These are phyloP conservation scores for Jacaranda mimosifolia DNA, from an alignment of 257 asterid genomes.

Conservation along the genomic window DNA sequence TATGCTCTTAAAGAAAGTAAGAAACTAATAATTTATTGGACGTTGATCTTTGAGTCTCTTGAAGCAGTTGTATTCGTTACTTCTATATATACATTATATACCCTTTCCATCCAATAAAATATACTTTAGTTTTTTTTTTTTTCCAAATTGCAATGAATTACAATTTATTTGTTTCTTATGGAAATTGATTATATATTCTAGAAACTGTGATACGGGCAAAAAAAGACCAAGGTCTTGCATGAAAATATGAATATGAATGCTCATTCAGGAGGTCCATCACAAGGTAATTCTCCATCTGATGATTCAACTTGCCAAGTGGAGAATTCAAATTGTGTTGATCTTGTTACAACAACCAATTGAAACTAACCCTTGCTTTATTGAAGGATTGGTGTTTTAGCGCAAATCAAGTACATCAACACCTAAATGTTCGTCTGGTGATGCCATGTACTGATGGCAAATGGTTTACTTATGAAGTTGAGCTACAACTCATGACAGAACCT, in stretches of 20 bases:
- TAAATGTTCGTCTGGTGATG: slow-evolving; percentile 42
- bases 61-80: not conserved
- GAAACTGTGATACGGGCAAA: slow-evolving; percentile 40
- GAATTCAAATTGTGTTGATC: slow-evolving; percentile 18
- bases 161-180: slow-evolving; percentile 13
- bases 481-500: not conserved
- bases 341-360: slow-evolving; percentile 33
- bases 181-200: slow-evolving; percentile 29
- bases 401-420: slow-evolving; percentile 45
- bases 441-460: slow-evolving; percentile 55
- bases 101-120: not conserved
- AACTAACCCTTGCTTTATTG: not conserved
- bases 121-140: not conserved
- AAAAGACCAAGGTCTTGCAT: slow-evolving; percentile 45
- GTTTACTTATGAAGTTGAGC: slow-evolving; percentile 50
- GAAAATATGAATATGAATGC: slow-evolving; percentile 35
- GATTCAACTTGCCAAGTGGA: slow-evolving; percentile 29
- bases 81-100: not conserved
- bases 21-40: slow-evolving; percentile 30
- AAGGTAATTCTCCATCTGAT: slow-evolving; percentile 23
- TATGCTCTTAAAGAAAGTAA: slow-evolving; percentile 55
- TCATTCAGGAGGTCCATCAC: slow-evolving; percentile 30
- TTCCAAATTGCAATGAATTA: not conserved
- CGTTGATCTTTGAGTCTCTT: slow-evolving; percentile 22
- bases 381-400: slow-evolving; percentile 44